Evolutionary conservation across 352 stramenopile genomes (phyloP).

Genomic region (Globisporangium paroecandrum): DNA sequence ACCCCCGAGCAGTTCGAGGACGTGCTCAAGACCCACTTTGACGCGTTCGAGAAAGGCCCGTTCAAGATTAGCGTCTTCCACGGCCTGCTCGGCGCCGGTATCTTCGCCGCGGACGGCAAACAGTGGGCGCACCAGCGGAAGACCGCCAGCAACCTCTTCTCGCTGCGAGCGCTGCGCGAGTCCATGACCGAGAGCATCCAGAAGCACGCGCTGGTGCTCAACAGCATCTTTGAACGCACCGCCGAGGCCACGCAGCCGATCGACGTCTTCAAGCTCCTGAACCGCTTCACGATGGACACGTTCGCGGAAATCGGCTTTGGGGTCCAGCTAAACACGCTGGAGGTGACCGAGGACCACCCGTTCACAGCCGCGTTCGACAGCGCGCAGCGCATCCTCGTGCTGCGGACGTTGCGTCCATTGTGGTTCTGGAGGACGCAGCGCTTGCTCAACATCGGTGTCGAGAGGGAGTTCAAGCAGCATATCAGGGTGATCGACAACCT

Average conservation of each 20-base stretch:
- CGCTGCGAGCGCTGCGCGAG: slow-evolving; percentile 23
- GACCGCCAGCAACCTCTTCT: slow-evolving; percentile 29
- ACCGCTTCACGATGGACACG: slow-evolving; percentile 46
- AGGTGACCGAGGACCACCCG: slow-evolving; percentile 14
- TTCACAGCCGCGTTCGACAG: slow-evolving; percentile 39
- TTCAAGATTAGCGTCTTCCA: not conserved
- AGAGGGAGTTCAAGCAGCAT: slow-evolving; percentile 23
- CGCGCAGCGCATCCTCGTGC: slow-evolving; percentile 24
- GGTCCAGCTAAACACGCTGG: slow-evolving; percentile 19
- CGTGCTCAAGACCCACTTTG: not conserved
- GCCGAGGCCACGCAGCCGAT: slow-evolving; percentile 9
- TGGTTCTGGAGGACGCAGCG: slow-evolving; percentile 43
- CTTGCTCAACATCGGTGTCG: slow-evolving; percentile 24
- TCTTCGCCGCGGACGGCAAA: slow-evolving; percentile 29
- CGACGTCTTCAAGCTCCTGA: slow-evolving; percentile 39
- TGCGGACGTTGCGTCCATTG: slow-evolving; percentile 32
- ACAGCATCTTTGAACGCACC: slow-evolving; percentile 15
- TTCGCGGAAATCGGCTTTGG: slow-evolving; percentile 50
- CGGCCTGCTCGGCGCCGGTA: slow-evolving; percentile 1
- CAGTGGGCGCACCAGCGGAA: slow-evolving; percentile 32
- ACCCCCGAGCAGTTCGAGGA: slow-evolving; percentile 1
- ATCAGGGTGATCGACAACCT: slow-evolving; percentile 33
- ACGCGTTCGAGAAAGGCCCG: not conserved
- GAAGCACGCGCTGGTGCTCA: slow-evolving; percentile 18
- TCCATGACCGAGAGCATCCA: slow-evolving; percentile 28